Base-by-base conservation (phyloP, 1,139 yeast species). In the Saccharomycopsis hybrid region DNA sequence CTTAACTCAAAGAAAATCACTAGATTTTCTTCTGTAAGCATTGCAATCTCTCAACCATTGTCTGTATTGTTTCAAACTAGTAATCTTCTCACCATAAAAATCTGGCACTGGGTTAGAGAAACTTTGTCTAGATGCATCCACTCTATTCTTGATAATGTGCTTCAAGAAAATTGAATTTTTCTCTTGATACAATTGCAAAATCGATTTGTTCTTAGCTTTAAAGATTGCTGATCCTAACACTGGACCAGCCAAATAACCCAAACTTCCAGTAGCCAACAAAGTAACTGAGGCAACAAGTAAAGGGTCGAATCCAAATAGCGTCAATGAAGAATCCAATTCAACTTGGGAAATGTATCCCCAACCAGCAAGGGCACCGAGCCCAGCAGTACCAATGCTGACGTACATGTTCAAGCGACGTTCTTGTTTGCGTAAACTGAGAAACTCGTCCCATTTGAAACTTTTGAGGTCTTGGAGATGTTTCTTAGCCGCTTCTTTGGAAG, bases 21-120 rank as follows among this genome's bases (percentile, higher is more conserved):
- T 79, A 25, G 90, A 76, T 72, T 88, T 89, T 71, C 94, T 82
- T 63, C 82, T 80, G 71, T 84, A 92, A 30, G 95, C 92, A 62
- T 87, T 84, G 61, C 96, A 87, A 65, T 92, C 97, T 62, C 97
- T 80, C 60, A 92, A 76, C 98, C 98, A 92, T 65, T 87, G 94
- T 67, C 89, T 84, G 68, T 92, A 92, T 58, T 82, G 92, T 60
- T 80, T 78, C 63, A 90, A 69, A 43, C 95, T 84, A 53, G 89
- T 88, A 56, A 92, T 90, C 67, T 87, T 86, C 69, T 92, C 98
- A 35, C 98, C 98, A 63, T 92, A 92, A 69, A 89, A 94, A 66
- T 92, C 98, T 24, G 97, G 97, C 42, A 92, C 95, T 8, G 97
- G 98, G 67, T 92, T 92, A 55, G 92, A 79, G 67, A 88, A 83